These are phyloP conservation scores for Malassezia psittaci DNA, from an alignment of 1,284 basidiomycete genomes.

Conservation along the genomic window DNA sequence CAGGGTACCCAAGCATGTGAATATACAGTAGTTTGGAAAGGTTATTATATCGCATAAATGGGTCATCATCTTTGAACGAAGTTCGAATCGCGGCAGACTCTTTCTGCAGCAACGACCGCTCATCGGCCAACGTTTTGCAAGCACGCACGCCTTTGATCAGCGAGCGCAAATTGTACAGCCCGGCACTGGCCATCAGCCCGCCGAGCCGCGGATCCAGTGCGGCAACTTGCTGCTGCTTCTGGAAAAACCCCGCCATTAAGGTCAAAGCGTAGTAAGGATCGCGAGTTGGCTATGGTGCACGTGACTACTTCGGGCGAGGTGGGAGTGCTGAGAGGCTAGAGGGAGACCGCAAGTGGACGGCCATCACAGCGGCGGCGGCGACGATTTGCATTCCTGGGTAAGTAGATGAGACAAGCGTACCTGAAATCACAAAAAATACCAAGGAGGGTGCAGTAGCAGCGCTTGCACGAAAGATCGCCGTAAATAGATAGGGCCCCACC, in stretches of 20 bases:
- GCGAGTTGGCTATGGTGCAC: slow-evolving; percentile 1
- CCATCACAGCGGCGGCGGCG: background rate
- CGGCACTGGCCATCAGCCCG: slow-evolving; percentile 43
- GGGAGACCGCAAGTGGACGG: slow-evolving; percentile 1
- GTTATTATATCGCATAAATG: slow-evolving; percentile 81
- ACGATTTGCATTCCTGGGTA: slow-evolving; percentile 6
- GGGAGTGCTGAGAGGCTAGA: slow-evolving; percentile 6
- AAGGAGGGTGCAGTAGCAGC: slow-evolving; percentile 1
- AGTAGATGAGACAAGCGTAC: background rate
- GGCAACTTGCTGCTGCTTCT: slow-evolving; percentile 47
- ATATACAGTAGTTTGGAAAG: slow-evolving; percentile 98
- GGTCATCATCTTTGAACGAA: slow-evolving; percentile 82
- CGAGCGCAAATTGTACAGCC: slow-evolving; percentile 48
- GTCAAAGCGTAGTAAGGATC: background rate
- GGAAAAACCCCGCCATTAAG: slow-evolving; percentile 45
- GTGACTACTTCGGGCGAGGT: slow-evolving; percentile 11
- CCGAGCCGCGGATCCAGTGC: slow-evolving; percentile 46
- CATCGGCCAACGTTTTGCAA: slow-evolving; percentile 87
- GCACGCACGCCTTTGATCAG: slow-evolving; percentile 50
- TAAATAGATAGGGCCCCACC: slow-evolving; percentile 38
- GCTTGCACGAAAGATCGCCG: slow-evolving; percentile 23
- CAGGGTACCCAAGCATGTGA: slow-evolving; percentile 98
- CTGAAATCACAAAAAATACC: slow-evolving; percentile 9
- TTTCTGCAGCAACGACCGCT: slow-evolving; percentile 91
- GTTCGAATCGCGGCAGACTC: slow-evolving; percentile 96